Evolutionary conservation across 441 rosid genomes (phyloP), one percentile per base, ranked within the genome.

Genomic region (Bocquillonia castaneifolia): DNA sequence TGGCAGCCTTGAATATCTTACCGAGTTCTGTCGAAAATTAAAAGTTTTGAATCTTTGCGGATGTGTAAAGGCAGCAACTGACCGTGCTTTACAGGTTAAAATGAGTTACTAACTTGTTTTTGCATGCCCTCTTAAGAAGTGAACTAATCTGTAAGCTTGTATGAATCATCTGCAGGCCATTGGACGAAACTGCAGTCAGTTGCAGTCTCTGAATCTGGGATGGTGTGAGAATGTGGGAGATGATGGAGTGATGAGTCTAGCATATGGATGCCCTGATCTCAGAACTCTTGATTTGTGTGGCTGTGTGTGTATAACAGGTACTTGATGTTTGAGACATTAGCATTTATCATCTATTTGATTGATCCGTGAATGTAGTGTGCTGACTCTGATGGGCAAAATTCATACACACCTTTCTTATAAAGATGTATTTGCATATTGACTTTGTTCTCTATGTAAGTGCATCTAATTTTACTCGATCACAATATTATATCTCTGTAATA

Each of bases 211-310:
- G 57, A 93, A 85, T 78, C 84, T 94, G 56, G 99, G 99, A 63
- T 94, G 99, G 99, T 91, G 97, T 63, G 99, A 94, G 70, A 77
- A 87, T 72, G 92, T 91, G 59, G 79, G 93, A 51, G 99, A 91
- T 79, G 67, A 50, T 32, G 99, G 99, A 20, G 97, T 93, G 22
- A 79, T 82, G 89, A 85, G 85, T 78, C 78, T 93, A 78, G 97
- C 97, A 58, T 77, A 77, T 66, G 94, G 97, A 60, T 94, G 99
- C 50, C 97, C 97, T 20, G 93, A 91, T 72, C 93, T 94, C 68
- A 82, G 84, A 78, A 85, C 80, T 63, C 77, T 94, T 14, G 89
- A 91, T 73, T 82, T 94, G 72, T 91, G 99, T 72, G 90, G 92
- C 59, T 94, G 97, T 74, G 86, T 83, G 72, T 39, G 9, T 31